These are phyloP conservation scores for Kregervanrija pseudodelftensis DNA, from an alignment of 805 yeast species.

Conservation along the genomic window DNA sequence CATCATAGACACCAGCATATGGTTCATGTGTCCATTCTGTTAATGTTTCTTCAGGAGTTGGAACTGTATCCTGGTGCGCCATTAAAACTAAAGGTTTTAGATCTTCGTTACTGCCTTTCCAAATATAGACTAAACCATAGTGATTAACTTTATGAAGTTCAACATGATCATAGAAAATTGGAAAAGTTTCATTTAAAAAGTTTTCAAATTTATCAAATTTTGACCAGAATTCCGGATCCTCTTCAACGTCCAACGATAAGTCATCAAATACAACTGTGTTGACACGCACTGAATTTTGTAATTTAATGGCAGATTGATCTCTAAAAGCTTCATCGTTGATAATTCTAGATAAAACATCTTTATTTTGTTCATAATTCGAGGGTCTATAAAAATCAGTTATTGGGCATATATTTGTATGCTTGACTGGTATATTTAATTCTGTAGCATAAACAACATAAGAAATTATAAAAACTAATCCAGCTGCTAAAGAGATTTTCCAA, in stretches of 20 bases:
- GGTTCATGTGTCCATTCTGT: conserved; percentile 34
- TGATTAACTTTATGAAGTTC: conserved; percentile 34
- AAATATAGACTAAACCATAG: conserved; percentile 37
- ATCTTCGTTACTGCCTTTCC: conserved; percentile 33
- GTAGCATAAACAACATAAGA: no score
- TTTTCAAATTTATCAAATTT: conserved; percentile 29
- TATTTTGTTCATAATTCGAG: conserved; percentile 24
- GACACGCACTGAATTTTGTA: conserved; percentile 54
- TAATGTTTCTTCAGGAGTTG: conserved; percentile 35
- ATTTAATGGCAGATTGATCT: conserved; percentile 34
- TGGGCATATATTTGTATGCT: conserved; percentile 9
- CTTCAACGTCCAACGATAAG: conserved; percentile 35
- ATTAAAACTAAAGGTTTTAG: conserved; percentile 40
- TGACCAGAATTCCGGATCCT: conserved; percentile 42
- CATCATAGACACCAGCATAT: conserved; percentile 32
- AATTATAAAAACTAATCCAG: no score
- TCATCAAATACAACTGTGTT: conserved; percentile 61
- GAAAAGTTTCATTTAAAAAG: conserved; percentile 35
- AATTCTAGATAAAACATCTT: conserved; percentile 28
- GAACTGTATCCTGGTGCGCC: conserved; percentile 50
- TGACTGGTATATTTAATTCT: neutral
- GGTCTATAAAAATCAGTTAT: conserved; percentile 22
- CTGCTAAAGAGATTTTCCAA: no score
- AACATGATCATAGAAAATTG: conserved; percentile 28
- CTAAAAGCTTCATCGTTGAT: conserved; percentile 32